Conservation (phyloP, 2,329 filamentous ascomycete genomes). For the Hypoxylon sp. region DNA sequence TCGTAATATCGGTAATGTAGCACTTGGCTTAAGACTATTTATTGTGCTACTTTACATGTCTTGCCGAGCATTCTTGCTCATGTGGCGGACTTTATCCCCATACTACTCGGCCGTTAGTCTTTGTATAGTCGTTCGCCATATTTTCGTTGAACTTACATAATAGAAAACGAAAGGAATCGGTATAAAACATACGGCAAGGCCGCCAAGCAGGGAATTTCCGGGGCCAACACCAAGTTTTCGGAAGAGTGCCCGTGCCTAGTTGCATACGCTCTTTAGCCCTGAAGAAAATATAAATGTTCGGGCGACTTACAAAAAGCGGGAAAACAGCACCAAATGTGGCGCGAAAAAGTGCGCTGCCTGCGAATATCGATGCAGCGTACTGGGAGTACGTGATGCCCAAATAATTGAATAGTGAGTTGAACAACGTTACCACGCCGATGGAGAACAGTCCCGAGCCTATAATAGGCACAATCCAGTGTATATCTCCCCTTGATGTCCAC, state of each 20-base stretch:
- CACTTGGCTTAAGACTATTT: background rate
- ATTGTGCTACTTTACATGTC: background rate
- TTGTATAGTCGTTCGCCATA: no score
- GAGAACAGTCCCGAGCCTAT: conserved; percentile 66
- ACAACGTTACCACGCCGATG: conserved; percentile 47
- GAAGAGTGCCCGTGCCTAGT: conserved; percentile 42
- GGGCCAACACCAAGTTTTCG: conserved; percentile 42
- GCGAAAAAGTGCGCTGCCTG: conserved; percentile 47
- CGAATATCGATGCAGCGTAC: conserved; percentile 48
- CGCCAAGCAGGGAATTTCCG: conserved; percentile 45
- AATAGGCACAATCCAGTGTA: conserved; percentile 71
- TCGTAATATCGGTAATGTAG: background rate
- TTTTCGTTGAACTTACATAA: conserved; percentile 28
- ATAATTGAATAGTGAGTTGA: conserved; percentile 50
- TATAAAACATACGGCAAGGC: conserved; percentile 44
- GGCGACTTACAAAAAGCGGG: conserved; percentile 45
- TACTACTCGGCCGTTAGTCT: conserved; percentile 17
- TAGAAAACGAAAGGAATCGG: conserved; percentile 46
- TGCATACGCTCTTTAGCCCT: background rate
- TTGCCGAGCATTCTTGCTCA: conserved; percentile 29
- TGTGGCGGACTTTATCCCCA: conserved; percentile 20
- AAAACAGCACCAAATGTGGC: conserved; percentile 47
- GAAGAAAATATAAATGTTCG: background rate
- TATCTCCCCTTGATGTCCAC: conserved; percentile 66
- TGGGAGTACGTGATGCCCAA: conserved; percentile 46